phyloP scores from a whole-genome alignment of 2,329 filamentous ascomycete species.

The Cryphonectria naterciae region DNA sequence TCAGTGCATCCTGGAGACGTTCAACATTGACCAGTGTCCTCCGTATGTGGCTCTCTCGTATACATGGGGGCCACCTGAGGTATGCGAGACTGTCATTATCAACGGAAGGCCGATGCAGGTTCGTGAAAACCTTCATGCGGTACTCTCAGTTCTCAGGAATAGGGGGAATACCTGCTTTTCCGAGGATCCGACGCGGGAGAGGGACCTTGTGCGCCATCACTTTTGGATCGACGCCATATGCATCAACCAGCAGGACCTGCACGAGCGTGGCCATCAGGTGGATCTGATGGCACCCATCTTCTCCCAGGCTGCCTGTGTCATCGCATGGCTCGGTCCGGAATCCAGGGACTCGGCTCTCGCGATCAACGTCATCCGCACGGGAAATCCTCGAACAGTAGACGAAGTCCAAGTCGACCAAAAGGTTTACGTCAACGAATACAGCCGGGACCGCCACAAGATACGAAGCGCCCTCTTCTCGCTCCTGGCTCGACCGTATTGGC shows the following conservation, averaged over 20 bases:
- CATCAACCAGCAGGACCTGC: conserved; percentile 28
- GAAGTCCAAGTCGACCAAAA: background rate
- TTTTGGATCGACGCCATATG: conserved; percentile 32
- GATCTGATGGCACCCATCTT: conserved; percentile 28
- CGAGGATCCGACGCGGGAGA: conserved; percentile 15
- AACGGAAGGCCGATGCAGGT: conserved; percentile 26
- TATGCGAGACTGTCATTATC: conserved; percentile 16
- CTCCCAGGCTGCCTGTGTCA: conserved; percentile 12
- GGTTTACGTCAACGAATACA: background rate
- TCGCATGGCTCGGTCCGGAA: conserved; percentile 15
- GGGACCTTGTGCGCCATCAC: conserved; percentile 3
- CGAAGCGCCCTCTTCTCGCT: conserved; percentile 11
- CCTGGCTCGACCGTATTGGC: conserved; percentile 21
- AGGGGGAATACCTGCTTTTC: conserved; percentile 18
- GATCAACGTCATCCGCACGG: conserved; percentile 10
- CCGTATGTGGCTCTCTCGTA: conserved; percentile 35
- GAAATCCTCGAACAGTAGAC: background rate
- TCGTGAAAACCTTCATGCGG: conserved; percentile 26
- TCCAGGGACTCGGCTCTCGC: conserved; percentile 8
- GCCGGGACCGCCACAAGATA: background rate
- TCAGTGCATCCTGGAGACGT: conserved; percentile 28
- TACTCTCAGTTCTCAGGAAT: conserved; percentile 22
- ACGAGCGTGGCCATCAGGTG: conserved; percentile 31
- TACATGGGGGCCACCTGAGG: conserved; percentile 32
- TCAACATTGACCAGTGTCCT: conserved; percentile 30